Conservation (phyloP, 495 filamentous ascomycete genomes). For the Recurvomyces mirabilis region DNA sequence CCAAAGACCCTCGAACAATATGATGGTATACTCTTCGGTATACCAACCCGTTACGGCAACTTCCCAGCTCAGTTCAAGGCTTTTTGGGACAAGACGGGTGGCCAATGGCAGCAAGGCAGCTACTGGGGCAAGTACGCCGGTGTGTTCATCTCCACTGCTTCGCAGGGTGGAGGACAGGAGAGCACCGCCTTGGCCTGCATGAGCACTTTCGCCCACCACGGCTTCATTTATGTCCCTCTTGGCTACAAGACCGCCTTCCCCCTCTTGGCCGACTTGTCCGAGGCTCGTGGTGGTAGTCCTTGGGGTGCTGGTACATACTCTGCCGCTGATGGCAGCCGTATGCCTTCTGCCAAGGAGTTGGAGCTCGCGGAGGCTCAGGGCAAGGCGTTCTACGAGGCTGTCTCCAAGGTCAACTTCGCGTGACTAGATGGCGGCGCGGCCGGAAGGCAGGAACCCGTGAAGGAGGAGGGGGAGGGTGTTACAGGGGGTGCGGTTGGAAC, state of each 20-base stretch:
- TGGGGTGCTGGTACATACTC: slow-evolving; percentile 96
- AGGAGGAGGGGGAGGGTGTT: slow-evolving; percentile 1
- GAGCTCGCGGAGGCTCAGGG: slow-evolving; percentile 71
- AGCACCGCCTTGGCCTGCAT: slow-evolving; percentile 69
- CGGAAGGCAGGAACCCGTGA: slow-evolving; percentile 11
- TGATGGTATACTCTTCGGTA: slow-evolving; percentile 86
- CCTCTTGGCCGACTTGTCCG: slow-evolving; percentile 52
- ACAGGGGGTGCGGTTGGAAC: slow-evolving; percentile 4
- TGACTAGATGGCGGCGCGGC: slow-evolving; percentile 65
- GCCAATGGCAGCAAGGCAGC: slow-evolving; percentile 43
- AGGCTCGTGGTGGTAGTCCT: slow-evolving; percentile 73
- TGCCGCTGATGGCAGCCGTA: slow-evolving; percentile 46
- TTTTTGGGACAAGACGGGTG: slow-evolving; percentile 76
- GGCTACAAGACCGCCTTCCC: slow-evolving; percentile 77
- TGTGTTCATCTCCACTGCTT: slow-evolving; percentile 76
- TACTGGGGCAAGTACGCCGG: slow-evolving; percentile 88
- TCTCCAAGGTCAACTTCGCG: slow-evolving; percentile 56
- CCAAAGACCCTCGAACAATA: slow-evolving; percentile 36
- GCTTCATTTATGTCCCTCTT: slow-evolving; percentile 87
- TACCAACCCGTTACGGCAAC: slow-evolving; percentile 98
- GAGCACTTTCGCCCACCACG: slow-evolving; percentile 86
- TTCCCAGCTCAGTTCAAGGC: slow-evolving; percentile 94
- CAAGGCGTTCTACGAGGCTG: slow-evolving; percentile 69
- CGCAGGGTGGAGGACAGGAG: slow-evolving; percentile 85
- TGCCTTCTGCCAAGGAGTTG: slow-evolving; percentile 64